These are phyloP conservation scores for Jimgerdemannia flammicorona DNA, from an alignment of 192 early-diverging fungal species.

Conservation along the genomic window DNA sequence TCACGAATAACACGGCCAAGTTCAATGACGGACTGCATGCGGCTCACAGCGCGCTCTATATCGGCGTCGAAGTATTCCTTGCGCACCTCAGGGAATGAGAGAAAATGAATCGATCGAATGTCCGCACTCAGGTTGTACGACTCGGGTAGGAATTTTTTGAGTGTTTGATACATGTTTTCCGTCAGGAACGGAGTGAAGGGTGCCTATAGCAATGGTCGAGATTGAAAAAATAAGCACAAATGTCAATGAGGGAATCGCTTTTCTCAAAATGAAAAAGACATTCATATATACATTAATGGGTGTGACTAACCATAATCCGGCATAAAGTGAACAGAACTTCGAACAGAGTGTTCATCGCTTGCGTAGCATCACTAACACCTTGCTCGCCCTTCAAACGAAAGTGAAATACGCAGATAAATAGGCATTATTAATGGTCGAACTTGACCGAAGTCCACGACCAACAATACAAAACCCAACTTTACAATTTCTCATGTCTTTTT, in stretches of 20 bases:
- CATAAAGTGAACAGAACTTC: conserved; percentile 93
- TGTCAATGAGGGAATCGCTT: conserved; percentile 6
- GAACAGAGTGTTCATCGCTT: conserved; percentile 91
- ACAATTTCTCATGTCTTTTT: no score
- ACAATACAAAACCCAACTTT: no score
- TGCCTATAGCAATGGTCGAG: conserved; percentile 37
- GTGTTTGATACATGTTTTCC: conserved; percentile 96
- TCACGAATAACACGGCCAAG: conserved; percentile 90
- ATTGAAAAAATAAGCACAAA: neutral
- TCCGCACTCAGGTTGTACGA: conserved; percentile 51
- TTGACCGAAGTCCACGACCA: no score
- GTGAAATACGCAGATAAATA: no score
- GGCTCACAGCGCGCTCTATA: conserved; percentile 90
- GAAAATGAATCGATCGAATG: conserved; percentile 89
- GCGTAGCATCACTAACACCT: conserved; percentile 78
- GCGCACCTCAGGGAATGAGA: conserved; percentile 90
- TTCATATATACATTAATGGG: neutral
- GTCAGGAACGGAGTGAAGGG: conserved; percentile 97
- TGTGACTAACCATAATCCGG: conserved; percentile 70
- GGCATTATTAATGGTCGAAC: no score
- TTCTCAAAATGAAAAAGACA: no score
- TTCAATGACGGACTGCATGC: conserved; percentile 98
- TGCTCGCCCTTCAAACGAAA: conserved; percentile 63
- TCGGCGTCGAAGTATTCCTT: conserved; percentile 94
- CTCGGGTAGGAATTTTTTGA: conserved; percentile 71